Conservation (phyloP, 331 rosid species). For the Rosa hybrid region DNA sequence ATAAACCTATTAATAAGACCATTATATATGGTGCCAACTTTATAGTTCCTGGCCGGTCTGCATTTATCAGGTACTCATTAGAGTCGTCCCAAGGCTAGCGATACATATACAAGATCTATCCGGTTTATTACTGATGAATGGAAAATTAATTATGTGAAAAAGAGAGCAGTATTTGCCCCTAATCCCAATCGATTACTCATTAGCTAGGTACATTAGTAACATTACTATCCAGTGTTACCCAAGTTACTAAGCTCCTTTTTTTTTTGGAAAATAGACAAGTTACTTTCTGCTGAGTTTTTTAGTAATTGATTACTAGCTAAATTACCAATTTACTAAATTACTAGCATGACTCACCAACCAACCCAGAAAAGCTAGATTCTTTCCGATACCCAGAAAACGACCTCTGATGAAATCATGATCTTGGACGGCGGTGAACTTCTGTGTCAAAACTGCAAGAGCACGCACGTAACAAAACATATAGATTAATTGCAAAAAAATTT, state of each 20-base stretch:
- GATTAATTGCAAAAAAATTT: neutral
- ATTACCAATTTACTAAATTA: neutral
- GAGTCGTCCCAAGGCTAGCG: neutral
- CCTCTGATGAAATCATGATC: slow-evolving; percentile 60
- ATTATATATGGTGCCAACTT: too few relatives aligned
- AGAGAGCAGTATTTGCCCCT: neutral
- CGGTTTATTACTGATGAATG: neutral
- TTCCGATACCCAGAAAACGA: slow-evolving; percentile 62
- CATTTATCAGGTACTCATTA: neutral
- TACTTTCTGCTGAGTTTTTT: neutral
- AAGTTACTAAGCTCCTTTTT: too few relatives aligned
- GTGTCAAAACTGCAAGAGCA: slow-evolving; percentile 41
- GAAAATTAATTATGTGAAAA: neutral
- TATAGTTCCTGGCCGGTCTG: neutral
- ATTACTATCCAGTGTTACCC: too few relatives aligned
- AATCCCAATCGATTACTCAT: neutral
- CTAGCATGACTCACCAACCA: slow-evolving; percentile 63
- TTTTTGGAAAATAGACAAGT: neutral
- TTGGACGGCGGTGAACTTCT: slow-evolving; percentile 50
- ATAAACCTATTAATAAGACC: neutral
- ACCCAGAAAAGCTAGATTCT: slow-evolving; percentile 46
- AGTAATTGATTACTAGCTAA: neutral
- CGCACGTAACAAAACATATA: neutral
- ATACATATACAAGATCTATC: neutral
- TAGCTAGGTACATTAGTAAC: neutral